Evolutionary conservation across 1,284 basidiomycete genomes (phyloP).

Genomic region (Prillingera fragicola): DNA sequence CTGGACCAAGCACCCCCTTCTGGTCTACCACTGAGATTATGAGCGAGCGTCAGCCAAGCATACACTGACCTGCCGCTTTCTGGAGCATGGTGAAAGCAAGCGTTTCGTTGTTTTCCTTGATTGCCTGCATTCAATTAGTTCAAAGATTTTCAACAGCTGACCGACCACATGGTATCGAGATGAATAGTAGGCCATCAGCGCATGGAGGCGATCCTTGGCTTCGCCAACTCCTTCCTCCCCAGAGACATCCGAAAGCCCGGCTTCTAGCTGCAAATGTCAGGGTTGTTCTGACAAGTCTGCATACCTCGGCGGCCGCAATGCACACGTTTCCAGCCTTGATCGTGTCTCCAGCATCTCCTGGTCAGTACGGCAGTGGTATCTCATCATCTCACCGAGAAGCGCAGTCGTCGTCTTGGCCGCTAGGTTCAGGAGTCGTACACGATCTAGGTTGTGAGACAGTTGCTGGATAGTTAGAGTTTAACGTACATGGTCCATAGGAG

Average conservation of each 20-base stretch:
- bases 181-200: slow-evolving; percentile 6
- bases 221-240: too few relatives aligned
- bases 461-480: background rate
- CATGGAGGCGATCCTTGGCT: background rate
- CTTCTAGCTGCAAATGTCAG: too few relatives aligned
- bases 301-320: slow-evolving; percentile 2
- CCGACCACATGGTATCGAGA: slow-evolving; percentile 5
- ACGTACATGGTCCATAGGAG: slow-evolving; percentile 6
- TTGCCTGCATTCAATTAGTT: background rate
- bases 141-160: too few relatives aligned
- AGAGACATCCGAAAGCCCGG: too few relatives aligned
- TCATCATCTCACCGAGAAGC: slow-evolving; percentile 3
- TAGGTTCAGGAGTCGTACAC: slow-evolving; percentile 4
- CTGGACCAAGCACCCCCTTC: too few relatives aligned
- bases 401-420: background rate
- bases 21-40: too few relatives aligned
- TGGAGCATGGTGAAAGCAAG: slow-evolving; percentile 7
- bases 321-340: slow-evolving; percentile 1
- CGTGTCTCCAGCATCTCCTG: background rate
- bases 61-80: slow-evolving; percentile 2
- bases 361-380: background rate
- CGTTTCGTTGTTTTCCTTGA: slow-evolving; percentile 1
- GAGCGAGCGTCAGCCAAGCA: background rate
- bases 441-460: slow-evolving; percentile 1
- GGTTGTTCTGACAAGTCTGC: too few relatives aligned